Evolutionary conservation across 2,329 filamentous ascomycete genomes (phyloP).

Genomic region (Ampelomyces quisqualis): DNA sequence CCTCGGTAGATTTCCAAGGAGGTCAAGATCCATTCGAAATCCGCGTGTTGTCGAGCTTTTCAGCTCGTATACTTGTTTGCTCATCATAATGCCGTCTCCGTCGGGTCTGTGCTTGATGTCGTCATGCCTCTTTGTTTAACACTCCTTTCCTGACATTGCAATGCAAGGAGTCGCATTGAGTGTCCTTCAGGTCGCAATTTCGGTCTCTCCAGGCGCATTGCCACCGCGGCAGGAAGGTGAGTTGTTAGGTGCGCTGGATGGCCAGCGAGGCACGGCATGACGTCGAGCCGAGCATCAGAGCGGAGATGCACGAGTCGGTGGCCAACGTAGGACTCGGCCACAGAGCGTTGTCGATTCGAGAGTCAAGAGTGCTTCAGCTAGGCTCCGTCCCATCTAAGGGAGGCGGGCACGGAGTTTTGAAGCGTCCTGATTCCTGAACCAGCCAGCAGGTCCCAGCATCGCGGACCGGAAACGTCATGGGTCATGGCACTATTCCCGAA

Average conservation of each 20-base stretch:
- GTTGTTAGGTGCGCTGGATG: constrained; percentile 25
- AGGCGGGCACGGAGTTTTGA: constrained; percentile 12
- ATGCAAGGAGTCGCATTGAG: constrained; percentile 7
- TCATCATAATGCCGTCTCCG: constrained; percentile 12
- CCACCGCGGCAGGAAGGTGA: constrained; percentile 20
- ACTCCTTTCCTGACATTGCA: too few species aligned
- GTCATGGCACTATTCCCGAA: constrained; percentile 14
- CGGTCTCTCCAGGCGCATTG: constrained; percentile 7
- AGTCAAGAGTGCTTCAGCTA: constrained; percentile 1
- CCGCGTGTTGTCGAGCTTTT: too few species aligned
- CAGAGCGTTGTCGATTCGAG: neutral
- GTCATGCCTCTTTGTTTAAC: constrained; percentile 14
- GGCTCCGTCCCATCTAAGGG: neutral
- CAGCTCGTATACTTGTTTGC: constrained; percentile 15
- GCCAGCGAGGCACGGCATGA: constrained; percentile 21
- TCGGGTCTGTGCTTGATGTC: constrained; percentile 20
- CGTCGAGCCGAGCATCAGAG: constrained; percentile 3
- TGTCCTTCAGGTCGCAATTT: constrained; percentile 12
- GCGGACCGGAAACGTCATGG: constrained; percentile 30
- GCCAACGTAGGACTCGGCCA: neutral
- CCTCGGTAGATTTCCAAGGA: too few species aligned
- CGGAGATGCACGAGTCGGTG: constrained; percentile 3
- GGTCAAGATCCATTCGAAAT: constrained; percentile 9
- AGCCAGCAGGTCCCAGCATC: constrained; percentile 21
- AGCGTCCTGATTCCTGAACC: constrained; percentile 35